Evolutionary conservation across 371 early-diverging fungal genomes (phyloP), one percentile per base, ranked within the genome.

Genomic region (Thermomucor indicae-seudaticae): DNA sequence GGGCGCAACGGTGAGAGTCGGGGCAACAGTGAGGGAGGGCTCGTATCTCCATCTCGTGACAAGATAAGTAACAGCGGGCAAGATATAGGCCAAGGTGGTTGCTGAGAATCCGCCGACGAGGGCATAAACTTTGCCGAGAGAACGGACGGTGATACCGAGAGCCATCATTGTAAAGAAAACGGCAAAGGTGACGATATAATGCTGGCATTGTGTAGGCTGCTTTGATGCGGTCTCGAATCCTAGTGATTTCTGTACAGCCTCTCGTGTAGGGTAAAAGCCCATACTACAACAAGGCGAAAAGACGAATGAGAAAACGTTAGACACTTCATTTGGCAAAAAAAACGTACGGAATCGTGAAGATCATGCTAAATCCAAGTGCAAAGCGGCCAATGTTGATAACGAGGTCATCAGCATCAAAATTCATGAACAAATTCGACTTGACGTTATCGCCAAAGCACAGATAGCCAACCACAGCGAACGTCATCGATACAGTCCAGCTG

Each of bases 391-490:
- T 47, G 49, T 79, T 82, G 54, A 79, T 71, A 24, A 76, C 37
- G 14, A 49, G 50, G 47, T 82, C 80, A 31, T 77, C 68, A 2
- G 55, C 47, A 10, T 76, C 70, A 55, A 82, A 82, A 24, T 69
- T 77, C 50, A 74, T 72, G 47, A 82, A 80, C 32, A 82, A 58
- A 37, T 80, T 82, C 31, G 77, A 70, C 42, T 67, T 43, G 6
- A 77, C 76, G 41, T 79, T 73, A 27, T 64, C 49, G 23, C 83
- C 80, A 53, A 82, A 82, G 20, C 69, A 60, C 8, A 80, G 40
- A 46, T 77, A 82, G 6, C 83, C 83, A 44, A 78, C 60, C 32
- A 75, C 56, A 12, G 79, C 83, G 67, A 82, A 79, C 11, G 65
- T 54, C 38, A 82, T 73, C 2, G 83, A 80, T 25, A 78, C 63